Evolutionary conservation across 1,139 yeast genomes (phyloP).

Genomic region (Eremothecium cymbalariae): DNA sequence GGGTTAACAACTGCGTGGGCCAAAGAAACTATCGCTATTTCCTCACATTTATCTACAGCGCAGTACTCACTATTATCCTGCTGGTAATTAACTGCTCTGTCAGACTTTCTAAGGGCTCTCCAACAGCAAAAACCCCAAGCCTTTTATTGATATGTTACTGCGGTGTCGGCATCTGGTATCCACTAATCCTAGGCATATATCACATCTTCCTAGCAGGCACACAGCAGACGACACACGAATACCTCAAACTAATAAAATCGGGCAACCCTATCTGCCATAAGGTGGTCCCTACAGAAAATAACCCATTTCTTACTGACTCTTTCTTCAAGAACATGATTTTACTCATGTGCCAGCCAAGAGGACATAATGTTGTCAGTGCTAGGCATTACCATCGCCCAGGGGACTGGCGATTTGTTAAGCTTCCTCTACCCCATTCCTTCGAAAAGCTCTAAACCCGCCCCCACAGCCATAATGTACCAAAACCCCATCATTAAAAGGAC

Average conservation of each 20-base stretch:
- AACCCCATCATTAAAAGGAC: too few species aligned
- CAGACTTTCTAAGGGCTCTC: constrained; percentile 13
- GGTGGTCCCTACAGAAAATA: constrained; percentile 28
- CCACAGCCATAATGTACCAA: too few species aligned
- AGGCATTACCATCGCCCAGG: constrained; percentile 35
- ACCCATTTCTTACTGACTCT: constrained; percentile 40
- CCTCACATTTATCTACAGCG: constrained; percentile 37
- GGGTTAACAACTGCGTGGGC: constrained; percentile 77
- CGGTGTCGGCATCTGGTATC: constrained; percentile 42
- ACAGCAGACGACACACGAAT: constrained; percentile 69
- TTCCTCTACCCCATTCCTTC: constrained; percentile 13
- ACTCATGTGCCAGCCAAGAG: constrained; percentile 46
- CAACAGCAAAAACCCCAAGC: constrained; percentile 34
- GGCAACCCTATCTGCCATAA: constrained; percentile 28
- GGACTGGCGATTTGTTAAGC: constrained; percentile 39
- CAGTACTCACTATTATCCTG: constrained; percentile 16
- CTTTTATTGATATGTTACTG: constrained; percentile 44
- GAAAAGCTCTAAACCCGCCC: constrained; percentile 9
- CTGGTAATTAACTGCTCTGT: constrained; percentile 25
- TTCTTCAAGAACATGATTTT: constrained; percentile 37
- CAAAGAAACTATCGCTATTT: constrained; percentile 59
- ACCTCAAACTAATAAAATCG: constrained; percentile 36
- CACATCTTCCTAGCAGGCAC: constrained; percentile 49
- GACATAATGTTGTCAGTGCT: constrained; percentile 36
- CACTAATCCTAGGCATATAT: constrained; percentile 42